Conservation (phyloP, 306 rosid genomes). For the Sechiopsis laciniata region DNA sequence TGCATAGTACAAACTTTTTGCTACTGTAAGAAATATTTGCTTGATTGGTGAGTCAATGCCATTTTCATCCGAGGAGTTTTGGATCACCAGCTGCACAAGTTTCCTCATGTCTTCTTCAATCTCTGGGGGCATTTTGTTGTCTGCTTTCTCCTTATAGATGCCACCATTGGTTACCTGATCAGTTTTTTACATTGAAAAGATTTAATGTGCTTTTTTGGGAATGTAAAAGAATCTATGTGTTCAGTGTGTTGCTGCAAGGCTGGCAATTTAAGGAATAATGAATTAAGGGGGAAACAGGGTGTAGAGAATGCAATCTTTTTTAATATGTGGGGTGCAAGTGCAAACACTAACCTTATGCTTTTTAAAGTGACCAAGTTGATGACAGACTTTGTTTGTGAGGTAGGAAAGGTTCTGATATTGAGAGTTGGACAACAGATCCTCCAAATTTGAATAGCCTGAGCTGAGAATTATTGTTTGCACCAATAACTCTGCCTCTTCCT, state of each 20-base stretch:
- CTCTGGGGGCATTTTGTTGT: constrained; percentile 25
- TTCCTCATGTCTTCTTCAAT: constrained; percentile 69
- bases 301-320: constrained; percentile 8
- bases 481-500: constrained; percentile 61
- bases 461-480: constrained; percentile 58
- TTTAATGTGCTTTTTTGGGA: not conserved
- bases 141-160: constrained; percentile 4
- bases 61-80: constrained; percentile 29
- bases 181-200: not conserved
- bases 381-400: constrained; percentile 53
- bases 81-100: constrained; percentile 53
- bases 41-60: constrained; percentile 47
- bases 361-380: constrained; percentile 37
- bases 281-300: not conserved
- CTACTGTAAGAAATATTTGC: constrained; percentile 59
- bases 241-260: not conserved
- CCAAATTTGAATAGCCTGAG: constrained; percentile 37
- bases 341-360: constrained; percentile 52
- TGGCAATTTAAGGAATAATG: not conserved
- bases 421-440: constrained; percentile 40
- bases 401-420: constrained; percentile 36
- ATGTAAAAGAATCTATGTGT: not conserved
- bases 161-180: constrained; percentile 38
- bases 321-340: constrained; percentile 1
- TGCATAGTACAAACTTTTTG: constrained; percentile 59